These are phyloP conservation scores for Phytopythium delawarense DNA, from an alignment of 352 stramenopile genomes.

Conservation along the genomic window DNA sequence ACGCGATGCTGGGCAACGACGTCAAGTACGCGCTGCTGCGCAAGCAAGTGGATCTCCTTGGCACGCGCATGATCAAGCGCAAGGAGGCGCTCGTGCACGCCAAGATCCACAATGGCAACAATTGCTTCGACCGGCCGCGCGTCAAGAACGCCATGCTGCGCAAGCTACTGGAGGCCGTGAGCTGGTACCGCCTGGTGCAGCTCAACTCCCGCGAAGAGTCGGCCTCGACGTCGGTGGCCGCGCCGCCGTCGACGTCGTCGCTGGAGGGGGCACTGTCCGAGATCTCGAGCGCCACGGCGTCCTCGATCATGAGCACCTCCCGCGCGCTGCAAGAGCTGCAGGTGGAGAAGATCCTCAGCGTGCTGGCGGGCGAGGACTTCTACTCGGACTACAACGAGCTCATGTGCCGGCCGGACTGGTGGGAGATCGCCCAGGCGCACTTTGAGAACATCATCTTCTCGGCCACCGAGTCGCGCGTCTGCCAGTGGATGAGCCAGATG, in stretches of 20 bases:
- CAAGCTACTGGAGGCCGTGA: conserved; percentile 77
- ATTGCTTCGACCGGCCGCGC: conserved; percentile 58
- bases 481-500: conserved; percentile 63
- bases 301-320: conserved; percentile 17
- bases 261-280: conserved; percentile 4
- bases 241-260: conserved; percentile 11
- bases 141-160: conserved; percentile 61
- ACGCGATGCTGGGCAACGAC: conserved; percentile 69
- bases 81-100: conserved; percentile 42
- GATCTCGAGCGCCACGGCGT: conserved; percentile 8
- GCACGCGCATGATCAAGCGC: conserved; percentile 37
- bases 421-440: conserved; percentile 79
- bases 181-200: conserved; percentile 84
- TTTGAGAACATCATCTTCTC: conserved; percentile 87
- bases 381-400: conserved; percentile 80
- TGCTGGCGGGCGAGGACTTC: conserved; percentile 76
- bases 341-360: conserved; percentile 68
- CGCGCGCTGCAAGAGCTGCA: conserved; percentile 58
- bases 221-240: conserved; percentile 40
- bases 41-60: conserved; percentile 52
- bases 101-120: conserved; percentile 54
- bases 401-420: conserved; percentile 78
- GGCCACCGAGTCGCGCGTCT: conserved; percentile 55
- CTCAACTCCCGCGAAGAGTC: conserved; percentile 68
- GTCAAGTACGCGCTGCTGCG: conserved; percentile 69